Percentiles rank a stretch among this genome's conserved stretches.
Conservation (phyloP, 139 green algal species). For the Tetraselmis striata region DNA sequence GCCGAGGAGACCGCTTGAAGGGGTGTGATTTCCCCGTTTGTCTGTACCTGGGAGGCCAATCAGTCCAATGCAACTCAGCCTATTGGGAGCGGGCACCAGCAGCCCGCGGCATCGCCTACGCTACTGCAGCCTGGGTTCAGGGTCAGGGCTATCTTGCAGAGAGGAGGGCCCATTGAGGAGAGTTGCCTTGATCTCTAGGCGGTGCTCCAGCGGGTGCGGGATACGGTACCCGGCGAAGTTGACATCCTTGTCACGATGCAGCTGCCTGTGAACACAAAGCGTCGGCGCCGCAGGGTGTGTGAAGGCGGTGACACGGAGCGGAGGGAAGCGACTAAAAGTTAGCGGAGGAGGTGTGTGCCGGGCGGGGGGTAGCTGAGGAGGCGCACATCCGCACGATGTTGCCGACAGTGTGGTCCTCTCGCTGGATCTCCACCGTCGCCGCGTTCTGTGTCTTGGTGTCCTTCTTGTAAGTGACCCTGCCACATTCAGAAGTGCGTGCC, state of each 20-base stretch:
- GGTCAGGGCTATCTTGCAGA: too few species aligned
- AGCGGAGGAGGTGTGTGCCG: neutral
- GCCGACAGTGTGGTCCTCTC: conserved; percentile 92
- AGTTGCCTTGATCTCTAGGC: conserved; percentile 81
- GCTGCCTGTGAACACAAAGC: conserved; percentile 41
- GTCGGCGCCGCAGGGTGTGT: neutral
- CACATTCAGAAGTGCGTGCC: neutral
- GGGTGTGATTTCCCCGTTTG: neutral
- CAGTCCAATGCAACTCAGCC: too few species aligned
- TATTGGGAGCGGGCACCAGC: too few species aligned
- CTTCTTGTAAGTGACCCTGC: conserved; percentile 59
- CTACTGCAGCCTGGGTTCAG: too few species aligned
- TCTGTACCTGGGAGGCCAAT: neutral
- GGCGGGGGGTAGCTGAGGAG: neutral
- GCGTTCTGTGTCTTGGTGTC: conserved; percentile 87
- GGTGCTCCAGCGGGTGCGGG: conserved; percentile 86
- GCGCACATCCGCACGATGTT: conserved; percentile 80
- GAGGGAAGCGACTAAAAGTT: neutral
- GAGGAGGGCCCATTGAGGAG: too few species aligned
- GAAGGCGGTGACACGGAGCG: neutral
- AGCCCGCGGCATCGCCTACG: too few species aligned
- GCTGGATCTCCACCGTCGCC: conserved; percentile 73
- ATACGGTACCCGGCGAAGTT: conserved; percentile 92
- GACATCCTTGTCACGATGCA: conserved; percentile 59
- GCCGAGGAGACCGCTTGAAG: neutral